These are phyloP conservation scores for Myxozyma melibiosi DNA, from an alignment of 805 yeast genomes.

Conservation along the genomic window DNA sequence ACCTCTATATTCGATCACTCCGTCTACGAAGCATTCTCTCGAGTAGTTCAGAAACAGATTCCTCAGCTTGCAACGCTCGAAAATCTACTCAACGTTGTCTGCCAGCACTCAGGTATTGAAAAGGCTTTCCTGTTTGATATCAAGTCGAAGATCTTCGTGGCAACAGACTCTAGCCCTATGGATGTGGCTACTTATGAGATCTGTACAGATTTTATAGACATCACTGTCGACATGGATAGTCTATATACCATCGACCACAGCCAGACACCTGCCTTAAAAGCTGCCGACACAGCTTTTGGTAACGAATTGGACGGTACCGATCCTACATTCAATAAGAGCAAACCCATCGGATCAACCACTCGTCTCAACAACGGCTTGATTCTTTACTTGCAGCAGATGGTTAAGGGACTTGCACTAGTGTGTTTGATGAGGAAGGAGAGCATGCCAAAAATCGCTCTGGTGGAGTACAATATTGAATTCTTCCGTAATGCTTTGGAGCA, in stretches of 20 bases:
- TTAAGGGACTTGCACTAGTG: conserved; percentile 87
- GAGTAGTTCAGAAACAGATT: conserved; percentile 88
- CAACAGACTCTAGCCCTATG: conserved; percentile 94
- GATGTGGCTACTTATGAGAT: conserved; percentile 95
- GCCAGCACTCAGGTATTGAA: conserved; percentile 86
- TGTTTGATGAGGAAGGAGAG: conserved; percentile 77
- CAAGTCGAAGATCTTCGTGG: conserved; percentile 89
- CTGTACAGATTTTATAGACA: conserved; percentile 95
- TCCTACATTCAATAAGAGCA: background rate
- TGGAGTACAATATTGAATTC: conserved; percentile 85
- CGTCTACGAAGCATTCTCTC: conserved; percentile 90
- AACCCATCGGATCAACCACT: conserved; percentile 62
- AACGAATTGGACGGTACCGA: conserved; percentile 18
- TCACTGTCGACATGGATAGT: conserved; percentile 77
- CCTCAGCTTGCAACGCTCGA: conserved; percentile 88
- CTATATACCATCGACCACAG: conserved; percentile 38
- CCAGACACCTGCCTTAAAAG: conserved; percentile 1
- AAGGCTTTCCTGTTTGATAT: conserved; percentile 92
- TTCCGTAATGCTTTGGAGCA: conserved; percentile 46
- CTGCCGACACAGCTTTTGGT: conserved; percentile 4
- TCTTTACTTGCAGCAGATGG: conserved; percentile 85
- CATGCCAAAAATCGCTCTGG: conserved; percentile 58
- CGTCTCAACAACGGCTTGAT: conserved; percentile 81
- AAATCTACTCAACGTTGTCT: conserved; percentile 81
- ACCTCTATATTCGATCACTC: conserved; percentile 96